Evolutionary conservation across 306 rosid species (phyloP), one percentile per base, ranked within the genome.

Genomic region (Arachis hypogaea): DNA sequence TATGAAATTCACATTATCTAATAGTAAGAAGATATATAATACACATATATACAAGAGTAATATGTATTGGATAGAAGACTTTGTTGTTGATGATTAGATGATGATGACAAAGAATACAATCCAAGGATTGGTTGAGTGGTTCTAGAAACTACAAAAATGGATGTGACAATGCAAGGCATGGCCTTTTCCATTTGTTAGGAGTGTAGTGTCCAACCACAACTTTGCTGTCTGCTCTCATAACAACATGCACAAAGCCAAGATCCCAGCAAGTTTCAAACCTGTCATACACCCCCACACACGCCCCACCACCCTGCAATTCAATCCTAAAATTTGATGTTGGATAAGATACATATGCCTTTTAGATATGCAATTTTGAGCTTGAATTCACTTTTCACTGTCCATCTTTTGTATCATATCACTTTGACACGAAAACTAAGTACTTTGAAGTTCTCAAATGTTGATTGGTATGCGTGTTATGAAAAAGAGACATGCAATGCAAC

Each of bases 231-330:
- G 11, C 36, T 16, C 18, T 22, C 38, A 45, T 14, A 65, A 65
- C 56, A 65, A 41, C 51, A n/a, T 2, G 11, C 52, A 41, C 33
- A 40, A 41, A 63, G 68, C 68, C 68, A 63, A 63, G 18, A 11
- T 49, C 12, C 55, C 55, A 11, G 55, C 55, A 61, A 38, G 42
- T 38, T 61, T 61, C 66, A 12, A 38, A 36, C 33, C 22, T n/a
- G 68, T 7, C 33, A 63, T 7, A 30, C 50, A 42, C 68, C 33
- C 11, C 68, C 11, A 6, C 28, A 46, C 51, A 45, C 49, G 9
- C 49, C 49, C 52, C 52, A 47, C 52, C 3, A 3, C 16, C 11
- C 14, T 49, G 55, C 7, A 49, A 49, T 11, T 22, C 5, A 22
- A 57, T 7, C 61, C 36, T 57, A 9, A 11, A 47, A 8, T 8